Conservation (phyloP, 176 grass and related monocot genomes). For the Oryza meridionalis region DNA sequence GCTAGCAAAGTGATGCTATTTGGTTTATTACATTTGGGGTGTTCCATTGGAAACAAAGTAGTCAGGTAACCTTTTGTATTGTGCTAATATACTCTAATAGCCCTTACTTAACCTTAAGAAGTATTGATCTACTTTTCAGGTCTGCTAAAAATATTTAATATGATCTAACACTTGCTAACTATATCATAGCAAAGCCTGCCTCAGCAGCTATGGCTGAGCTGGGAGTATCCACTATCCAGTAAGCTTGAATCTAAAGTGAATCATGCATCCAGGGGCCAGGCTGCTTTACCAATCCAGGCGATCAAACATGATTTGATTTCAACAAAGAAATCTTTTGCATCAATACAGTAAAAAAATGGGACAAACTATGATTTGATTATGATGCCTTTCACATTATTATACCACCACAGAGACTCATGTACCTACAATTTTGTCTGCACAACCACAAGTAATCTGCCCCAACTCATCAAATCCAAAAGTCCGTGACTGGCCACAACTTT, state of each 20-base stretch:
- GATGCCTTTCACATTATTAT: not conserved
- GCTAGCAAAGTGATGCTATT: not conserved
- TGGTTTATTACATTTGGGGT: not conserved
- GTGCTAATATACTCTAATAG: not conserved
- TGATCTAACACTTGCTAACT: not conserved
- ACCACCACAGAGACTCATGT: conserved; percentile 28
- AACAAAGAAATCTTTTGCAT: not conserved
- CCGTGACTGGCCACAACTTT: conserved; percentile 74
- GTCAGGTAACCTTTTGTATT: not conserved
- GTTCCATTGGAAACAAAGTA: not conserved
- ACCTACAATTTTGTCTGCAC: conserved; percentile 68
- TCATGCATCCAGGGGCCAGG: not conserved
- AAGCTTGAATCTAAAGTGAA: not conserved
- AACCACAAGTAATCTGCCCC: conserved; percentile 75
- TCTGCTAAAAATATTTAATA: not conserved
- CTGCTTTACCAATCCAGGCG: not conserved
- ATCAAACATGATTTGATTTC: not conserved
- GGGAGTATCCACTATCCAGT: not conserved
- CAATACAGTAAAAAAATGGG: not conserved
- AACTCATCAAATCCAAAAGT: conserved; percentile 87
- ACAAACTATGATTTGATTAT: conserved; percentile 10
- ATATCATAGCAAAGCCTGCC: not conserved
- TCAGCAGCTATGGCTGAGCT: not conserved
- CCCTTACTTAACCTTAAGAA: not conserved
- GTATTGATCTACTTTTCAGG: not conserved